Evolutionary conservation across 352 stramenopile genomes (phyloP).

Genomic region (Phytophthora foliorum): DNA sequence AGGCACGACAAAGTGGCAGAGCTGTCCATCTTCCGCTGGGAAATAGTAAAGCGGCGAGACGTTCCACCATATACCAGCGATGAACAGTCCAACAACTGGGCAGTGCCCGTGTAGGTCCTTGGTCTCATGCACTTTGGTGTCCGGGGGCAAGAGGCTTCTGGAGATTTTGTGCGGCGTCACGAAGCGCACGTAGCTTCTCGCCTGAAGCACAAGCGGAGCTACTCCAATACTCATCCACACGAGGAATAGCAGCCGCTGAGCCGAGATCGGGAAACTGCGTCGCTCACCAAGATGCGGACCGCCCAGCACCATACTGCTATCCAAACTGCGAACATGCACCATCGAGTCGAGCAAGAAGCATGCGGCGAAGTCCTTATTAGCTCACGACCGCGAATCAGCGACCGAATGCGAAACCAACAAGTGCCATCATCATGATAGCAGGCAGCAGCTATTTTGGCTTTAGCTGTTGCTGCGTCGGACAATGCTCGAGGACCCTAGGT

Average conservation of each 20-base stretch:
- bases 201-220: conserved; percentile 46
- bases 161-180: conserved; percentile 47
- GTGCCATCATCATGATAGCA: neutral
- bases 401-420: conserved; percentile 26
- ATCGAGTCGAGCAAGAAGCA: conserved; percentile 8
- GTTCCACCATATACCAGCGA: conserved; percentile 48
- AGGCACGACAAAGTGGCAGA: conserved; percentile 41
- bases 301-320: conserved; percentile 27
- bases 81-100: conserved; percentile 35
- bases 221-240: conserved; percentile 39
- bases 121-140: neutral
- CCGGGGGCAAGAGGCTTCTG: conserved; percentile 11
- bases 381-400: conserved; percentile 1
- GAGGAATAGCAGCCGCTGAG: conserved; percentile 24
- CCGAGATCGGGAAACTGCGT: conserved; percentile 9
- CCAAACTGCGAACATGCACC: conserved; percentile 11
- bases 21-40: conserved; percentile 3
- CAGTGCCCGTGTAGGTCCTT: conserved; percentile 26
- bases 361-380: neutral
- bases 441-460: neutral
- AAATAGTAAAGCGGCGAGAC: conserved; percentile 32
- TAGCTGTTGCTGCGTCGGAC: neutral
- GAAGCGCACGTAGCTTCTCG: conserved; percentile 37
- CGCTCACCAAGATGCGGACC: conserved; percentile 21
- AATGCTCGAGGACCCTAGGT: too few relatives aligned